Evolutionary conservation across 208 protist species (phyloP).

Genomic region (Trypanosoma platydactyli): DNA sequence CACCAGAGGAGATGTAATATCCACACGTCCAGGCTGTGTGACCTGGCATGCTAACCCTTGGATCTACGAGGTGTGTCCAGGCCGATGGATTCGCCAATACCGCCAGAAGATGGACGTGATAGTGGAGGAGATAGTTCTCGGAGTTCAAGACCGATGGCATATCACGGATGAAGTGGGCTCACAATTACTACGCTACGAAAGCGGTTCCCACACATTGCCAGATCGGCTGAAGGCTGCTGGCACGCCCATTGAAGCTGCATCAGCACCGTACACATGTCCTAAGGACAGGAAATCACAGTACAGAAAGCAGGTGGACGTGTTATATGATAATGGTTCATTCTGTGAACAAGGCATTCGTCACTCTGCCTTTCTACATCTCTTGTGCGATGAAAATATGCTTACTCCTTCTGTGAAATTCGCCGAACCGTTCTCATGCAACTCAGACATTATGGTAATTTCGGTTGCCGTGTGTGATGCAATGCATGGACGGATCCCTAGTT

Average conservation of each 20-base stretch:
- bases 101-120: slow-evolving; percentile 23
- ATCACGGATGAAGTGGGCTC: slow-evolving; percentile 23
- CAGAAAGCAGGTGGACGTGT: slow-evolving; percentile 17
- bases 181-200: slow-evolving; percentile 15
- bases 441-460: slow-evolving; percentile 22
- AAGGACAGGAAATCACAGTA: neutral
- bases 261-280: slow-evolving; percentile 4
- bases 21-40: neutral
- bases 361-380: slow-evolving; percentile 12
- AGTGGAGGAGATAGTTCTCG: slow-evolving; percentile 34
- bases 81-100: slow-evolving; percentile 38
- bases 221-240: slow-evolving; percentile 16
- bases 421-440: slow-evolving; percentile 17
- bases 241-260: neutral
- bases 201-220: slow-evolving; percentile 19
- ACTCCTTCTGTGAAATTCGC: slow-evolving; percentile 2
- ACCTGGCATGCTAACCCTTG: slow-evolving; percentile 15
- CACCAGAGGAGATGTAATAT: neutral
- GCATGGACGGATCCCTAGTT: neutral
- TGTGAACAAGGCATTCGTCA: slow-evolving; percentile 7
- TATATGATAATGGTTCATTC: slow-evolving; percentile 9
- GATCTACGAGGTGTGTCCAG: slow-evolving; percentile 38
- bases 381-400: slow-evolving; percentile 21
- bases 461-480: slow-evolving; percentile 28
- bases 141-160: slow-evolving; percentile 28